Percentiles rank a stretch among this genome's conserved stretches.
phyloP scores from a whole-genome alignment of 139 green algal species.

The Coelastrella sp. region DNA sequence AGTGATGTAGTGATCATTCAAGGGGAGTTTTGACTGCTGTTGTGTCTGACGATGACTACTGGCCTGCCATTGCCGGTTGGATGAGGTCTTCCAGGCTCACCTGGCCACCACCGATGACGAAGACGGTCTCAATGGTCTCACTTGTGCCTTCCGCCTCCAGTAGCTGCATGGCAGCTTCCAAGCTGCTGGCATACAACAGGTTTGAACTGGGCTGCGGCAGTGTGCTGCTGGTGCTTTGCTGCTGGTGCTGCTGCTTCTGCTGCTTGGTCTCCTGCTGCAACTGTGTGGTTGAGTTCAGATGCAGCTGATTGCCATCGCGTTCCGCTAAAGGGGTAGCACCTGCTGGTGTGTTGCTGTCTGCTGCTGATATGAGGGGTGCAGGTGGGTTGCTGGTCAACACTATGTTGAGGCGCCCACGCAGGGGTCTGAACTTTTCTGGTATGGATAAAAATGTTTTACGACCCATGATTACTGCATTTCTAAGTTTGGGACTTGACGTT shows the following conservation, averaged over 20 bases:
- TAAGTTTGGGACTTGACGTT: slow-evolving; percentile 57
- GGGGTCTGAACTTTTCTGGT: slow-evolving; percentile 90
- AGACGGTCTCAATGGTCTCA: slow-evolving; percentile 84
- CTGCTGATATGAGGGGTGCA: slow-evolving; percentile 3
- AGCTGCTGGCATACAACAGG: slow-evolving; percentile 53
- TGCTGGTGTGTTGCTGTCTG: background rate
- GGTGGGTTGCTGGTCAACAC: slow-evolving; percentile 81
- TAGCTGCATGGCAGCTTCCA: slow-evolving; percentile 82
- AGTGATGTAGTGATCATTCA: no score
- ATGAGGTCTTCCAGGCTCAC: slow-evolving; percentile 55
- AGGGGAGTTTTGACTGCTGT: no score
- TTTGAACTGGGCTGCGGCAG: background rate
- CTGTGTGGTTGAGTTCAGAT: background rate
- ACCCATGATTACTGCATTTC: slow-evolving; percentile 99
- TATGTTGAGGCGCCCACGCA: slow-evolving; percentile 94
- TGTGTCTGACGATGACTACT: no score
- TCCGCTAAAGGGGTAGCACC: background rate
- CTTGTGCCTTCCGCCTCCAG: slow-evolving; percentile 59
- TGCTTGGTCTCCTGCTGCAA: slow-evolving; percentile 8
- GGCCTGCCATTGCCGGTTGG: no score
- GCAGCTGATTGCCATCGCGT: slow-evolving; percentile 10
- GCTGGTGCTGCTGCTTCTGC: slow-evolving; percentile 21
- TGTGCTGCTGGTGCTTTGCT: background rate
- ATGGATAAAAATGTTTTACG: slow-evolving; percentile 98
- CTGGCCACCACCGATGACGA: slow-evolving; percentile 97